phyloP scores from a whole-genome alignment of 106 monocot genomes.

The Chionographis japonica region DNA sequence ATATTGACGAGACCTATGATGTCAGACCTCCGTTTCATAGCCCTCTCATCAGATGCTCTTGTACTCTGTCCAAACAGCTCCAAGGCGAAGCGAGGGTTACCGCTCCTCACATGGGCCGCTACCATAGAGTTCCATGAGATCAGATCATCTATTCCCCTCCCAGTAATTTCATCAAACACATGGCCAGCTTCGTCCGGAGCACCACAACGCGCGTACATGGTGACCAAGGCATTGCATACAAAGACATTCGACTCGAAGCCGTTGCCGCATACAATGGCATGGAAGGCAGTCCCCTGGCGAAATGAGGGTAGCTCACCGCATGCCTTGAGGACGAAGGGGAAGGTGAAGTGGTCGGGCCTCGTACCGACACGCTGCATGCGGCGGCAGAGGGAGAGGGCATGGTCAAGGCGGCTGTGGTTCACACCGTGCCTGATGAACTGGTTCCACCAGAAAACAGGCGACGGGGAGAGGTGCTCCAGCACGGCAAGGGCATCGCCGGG shows the following conservation, averaged over 20 bases:
- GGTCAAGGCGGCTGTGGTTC: slow-evolving; percentile 29
- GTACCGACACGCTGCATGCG: slow-evolving; percentile 41
- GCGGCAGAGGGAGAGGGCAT: slow-evolving; percentile 34
- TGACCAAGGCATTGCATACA: slow-evolving; percentile 69
- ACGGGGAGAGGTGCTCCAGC: slow-evolving; percentile 38
- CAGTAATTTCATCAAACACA: slow-evolving; percentile 60
- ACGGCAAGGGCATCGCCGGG: slow-evolving; percentile 31
- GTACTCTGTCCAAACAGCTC: slow-evolving; percentile 66
- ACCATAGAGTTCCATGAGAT: slow-evolving; percentile 87
- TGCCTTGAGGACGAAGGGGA: slow-evolving; percentile 77
- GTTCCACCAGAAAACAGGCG: slow-evolving; percentile 65
- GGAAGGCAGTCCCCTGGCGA: slow-evolving; percentile 40
- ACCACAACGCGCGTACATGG: slow-evolving; percentile 70
- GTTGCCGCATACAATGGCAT: slow-evolving; percentile 40
- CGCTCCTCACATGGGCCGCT: slow-evolving; percentile 44
- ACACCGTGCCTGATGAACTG: slow-evolving; percentile 44
- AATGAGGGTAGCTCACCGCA: slow-evolving; percentile 60
- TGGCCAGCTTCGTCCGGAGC: slow-evolving; percentile 33
- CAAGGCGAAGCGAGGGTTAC: slow-evolving; percentile 32
- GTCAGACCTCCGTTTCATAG: slow-evolving; percentile 29
- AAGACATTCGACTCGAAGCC: slow-evolving; percentile 79
- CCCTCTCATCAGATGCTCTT: background rate
- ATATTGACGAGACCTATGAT: slow-evolving; percentile 75
- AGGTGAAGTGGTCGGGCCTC: slow-evolving; percentile 59
- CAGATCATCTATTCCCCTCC: slow-evolving; percentile 60